Evolutionary conservation across 129 eudicot genomes (phyloP).

Genomic region (Logfia minima): DNA sequence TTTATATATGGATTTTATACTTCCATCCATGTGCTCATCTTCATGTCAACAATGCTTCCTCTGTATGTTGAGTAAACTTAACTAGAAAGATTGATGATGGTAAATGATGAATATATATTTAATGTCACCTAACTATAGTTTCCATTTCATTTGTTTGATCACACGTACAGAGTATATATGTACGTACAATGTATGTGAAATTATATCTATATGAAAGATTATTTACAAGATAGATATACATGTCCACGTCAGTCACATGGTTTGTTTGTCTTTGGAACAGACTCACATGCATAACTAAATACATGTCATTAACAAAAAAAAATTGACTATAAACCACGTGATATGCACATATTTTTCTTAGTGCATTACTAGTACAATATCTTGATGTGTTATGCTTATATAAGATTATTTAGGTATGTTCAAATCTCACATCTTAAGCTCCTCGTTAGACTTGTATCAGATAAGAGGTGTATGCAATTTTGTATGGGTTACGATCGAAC

Average conservation of each 20-base stretch:
- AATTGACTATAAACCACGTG: neutral
- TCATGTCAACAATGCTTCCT: neutral
- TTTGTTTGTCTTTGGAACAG: neutral
- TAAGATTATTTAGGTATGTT: too few relatives aligned
- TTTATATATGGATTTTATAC: slow-evolving; percentile 18
- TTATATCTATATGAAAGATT: too few relatives aligned
- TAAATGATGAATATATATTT: neutral
- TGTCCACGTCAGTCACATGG: slow-evolving; percentile 16
- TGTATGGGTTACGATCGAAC: too few relatives aligned
- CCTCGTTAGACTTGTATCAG: too few relatives aligned
- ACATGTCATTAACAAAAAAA: neutral
- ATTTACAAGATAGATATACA: neutral
- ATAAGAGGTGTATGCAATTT: too few relatives aligned
- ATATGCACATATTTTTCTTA: neutral
- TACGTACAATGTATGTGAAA: too few relatives aligned
- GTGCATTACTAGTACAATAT: neutral
- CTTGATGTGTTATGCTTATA: too few relatives aligned
- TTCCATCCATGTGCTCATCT: slow-evolving; percentile 23
- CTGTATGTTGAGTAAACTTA: neutral
- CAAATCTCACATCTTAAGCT: too few relatives aligned
- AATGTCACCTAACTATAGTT: neutral
- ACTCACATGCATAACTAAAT: slow-evolving; percentile 5
- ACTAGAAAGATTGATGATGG: neutral
- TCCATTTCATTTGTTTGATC: neutral
- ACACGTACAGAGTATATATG: neutral